These are phyloP conservation scores for Eucalyptus marginata DNA, from an alignment of 345 rosid species.

Conservation along the genomic window DNA sequence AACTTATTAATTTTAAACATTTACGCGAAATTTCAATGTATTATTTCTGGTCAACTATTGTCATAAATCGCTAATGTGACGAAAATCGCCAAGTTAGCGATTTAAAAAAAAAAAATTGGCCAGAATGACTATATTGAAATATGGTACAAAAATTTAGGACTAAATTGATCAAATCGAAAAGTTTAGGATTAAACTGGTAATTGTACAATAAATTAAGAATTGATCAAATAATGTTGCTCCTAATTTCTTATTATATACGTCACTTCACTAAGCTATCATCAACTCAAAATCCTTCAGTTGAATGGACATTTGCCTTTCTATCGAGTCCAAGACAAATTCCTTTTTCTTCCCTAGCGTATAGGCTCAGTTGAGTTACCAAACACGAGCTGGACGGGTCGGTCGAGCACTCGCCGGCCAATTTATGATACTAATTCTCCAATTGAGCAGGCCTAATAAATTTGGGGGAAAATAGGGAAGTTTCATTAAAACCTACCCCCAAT, in stretches of 20 bases:
- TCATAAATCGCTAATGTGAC: no score
- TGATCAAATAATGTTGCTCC: not conserved
- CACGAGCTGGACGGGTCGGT: not conserved
- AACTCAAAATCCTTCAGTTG: not conserved
- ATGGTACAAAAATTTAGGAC: fast-evolving
- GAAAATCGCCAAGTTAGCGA: not conserved
- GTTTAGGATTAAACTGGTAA: fast-evolving
- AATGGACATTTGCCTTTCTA: not conserved
- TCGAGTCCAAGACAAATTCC: not conserved
- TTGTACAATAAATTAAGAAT: fast-evolving
- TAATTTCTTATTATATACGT: not conserved
- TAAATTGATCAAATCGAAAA: fast-evolving
- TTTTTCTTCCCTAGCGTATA: not conserved
- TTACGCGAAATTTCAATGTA: fast-evolving
- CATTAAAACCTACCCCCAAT: not conserved
- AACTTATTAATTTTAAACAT: not conserved
- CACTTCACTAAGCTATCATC: not conserved
- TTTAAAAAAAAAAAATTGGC: fast-evolving
- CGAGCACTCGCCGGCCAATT: not conserved
- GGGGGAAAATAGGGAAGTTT: not conserved
- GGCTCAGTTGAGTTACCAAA: not conserved
- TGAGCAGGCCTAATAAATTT: not conserved
- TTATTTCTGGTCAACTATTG: fast-evolving
- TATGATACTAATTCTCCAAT: not conserved
- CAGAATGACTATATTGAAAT: fast-evolving